Percentiles rank a stretch among this genome's conserved stretches.
Evolutionary conservation across 1,284 basidiomycete genomes (phyloP).

Genomic region (Tranzscheliella williamsii): DNA sequence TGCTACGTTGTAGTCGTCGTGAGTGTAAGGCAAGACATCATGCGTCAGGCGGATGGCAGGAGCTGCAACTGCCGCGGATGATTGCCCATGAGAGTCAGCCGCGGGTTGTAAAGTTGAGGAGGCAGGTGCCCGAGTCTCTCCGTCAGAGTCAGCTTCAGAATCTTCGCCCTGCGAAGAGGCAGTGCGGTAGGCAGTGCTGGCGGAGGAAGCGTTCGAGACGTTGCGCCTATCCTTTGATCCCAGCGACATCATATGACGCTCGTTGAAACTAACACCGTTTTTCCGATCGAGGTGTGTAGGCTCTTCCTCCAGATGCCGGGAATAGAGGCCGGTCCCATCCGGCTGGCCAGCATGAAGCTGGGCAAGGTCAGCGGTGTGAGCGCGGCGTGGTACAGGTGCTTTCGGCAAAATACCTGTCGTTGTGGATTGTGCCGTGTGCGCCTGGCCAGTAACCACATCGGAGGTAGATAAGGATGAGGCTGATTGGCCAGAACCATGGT

Average conservation of each 20-base stretch:
- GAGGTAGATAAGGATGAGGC: too few species aligned
- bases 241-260: too few species aligned
- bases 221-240: constrained; percentile 24
- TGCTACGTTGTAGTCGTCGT: background rate
- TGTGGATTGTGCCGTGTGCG: background rate
- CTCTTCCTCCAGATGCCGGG: too few species aligned
- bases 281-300: too few species aligned
- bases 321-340: too few species aligned
- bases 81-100: background rate
- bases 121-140: background rate
- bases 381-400: constrained; percentile 27
- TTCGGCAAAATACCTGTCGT: constrained; percentile 3
- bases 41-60: constrained; percentile 38
- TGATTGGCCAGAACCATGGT: too few species aligned
- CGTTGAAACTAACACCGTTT: too few species aligned
- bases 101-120: too few species aligned
- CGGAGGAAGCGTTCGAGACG: constrained; percentile 27
- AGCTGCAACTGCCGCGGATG: constrained; percentile 1
- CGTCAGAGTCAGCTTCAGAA: constrained; percentile 15
- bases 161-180: constrained; percentile 24
- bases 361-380: constrained; percentile 21
- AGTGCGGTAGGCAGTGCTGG: constrained; percentile 35
- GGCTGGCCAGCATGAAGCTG: constrained; percentile 2
- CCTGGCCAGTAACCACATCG: too few species aligned
- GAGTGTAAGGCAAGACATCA: constrained; percentile 25